These are phyloP conservation scores for Penicillium coffeae DNA, from an alignment of 495 filamentous ascomycete genomes.

Conservation along the genomic window DNA sequence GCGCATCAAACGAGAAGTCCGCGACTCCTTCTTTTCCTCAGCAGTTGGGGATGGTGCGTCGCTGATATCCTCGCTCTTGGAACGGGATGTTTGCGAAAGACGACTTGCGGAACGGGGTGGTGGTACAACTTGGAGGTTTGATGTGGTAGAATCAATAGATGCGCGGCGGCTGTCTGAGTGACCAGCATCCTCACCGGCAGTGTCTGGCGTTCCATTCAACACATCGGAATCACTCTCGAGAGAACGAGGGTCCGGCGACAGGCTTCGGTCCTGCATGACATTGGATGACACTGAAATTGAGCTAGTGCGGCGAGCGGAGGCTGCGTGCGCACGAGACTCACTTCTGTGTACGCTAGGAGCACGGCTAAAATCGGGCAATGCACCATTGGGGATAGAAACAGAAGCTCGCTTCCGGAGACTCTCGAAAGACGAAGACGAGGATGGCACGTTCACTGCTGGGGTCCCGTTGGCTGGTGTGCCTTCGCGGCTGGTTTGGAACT, in stretches of 20 bases:
- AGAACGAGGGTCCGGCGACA: slow-evolving; percentile 26
- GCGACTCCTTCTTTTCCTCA: slow-evolving; percentile 65
- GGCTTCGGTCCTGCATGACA: slow-evolving; percentile 60
- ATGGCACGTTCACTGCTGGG: slow-evolving; percentile 18
- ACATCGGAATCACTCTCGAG: slow-evolving; percentile 44
- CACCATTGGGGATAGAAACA: slow-evolving; percentile 26
- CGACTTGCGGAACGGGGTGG: slow-evolving; percentile 36
- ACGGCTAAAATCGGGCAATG: slow-evolving; percentile 25
- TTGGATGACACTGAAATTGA: slow-evolving; percentile 79
- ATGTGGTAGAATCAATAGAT: slow-evolving; percentile 18
- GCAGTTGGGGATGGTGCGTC: slow-evolving; percentile 40
- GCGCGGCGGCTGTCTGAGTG: slow-evolving; percentile 28
- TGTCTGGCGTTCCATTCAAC: slow-evolving; percentile 31
- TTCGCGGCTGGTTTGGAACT: slow-evolving; percentile 58
- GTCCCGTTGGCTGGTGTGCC: slow-evolving; percentile 25
- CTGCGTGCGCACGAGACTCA: slow-evolving; percentile 24
- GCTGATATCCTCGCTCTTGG: slow-evolving; percentile 31
- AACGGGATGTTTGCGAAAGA: slow-evolving; percentile 36
- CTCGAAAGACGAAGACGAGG: slow-evolving; percentile 39
- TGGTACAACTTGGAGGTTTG: background rate
- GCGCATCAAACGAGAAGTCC: slow-evolving; percentile 71
- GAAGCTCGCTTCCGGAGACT: slow-evolving; percentile 43
- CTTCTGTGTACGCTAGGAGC: slow-evolving; percentile 31
- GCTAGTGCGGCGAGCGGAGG: slow-evolving; percentile 33
- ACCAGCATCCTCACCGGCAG: slow-evolving; percentile 9